Evolutionary conservation across 2,329 filamentous ascomycete species (phyloP).

Genomic region (Pyricularia pennisetigena): DNA sequence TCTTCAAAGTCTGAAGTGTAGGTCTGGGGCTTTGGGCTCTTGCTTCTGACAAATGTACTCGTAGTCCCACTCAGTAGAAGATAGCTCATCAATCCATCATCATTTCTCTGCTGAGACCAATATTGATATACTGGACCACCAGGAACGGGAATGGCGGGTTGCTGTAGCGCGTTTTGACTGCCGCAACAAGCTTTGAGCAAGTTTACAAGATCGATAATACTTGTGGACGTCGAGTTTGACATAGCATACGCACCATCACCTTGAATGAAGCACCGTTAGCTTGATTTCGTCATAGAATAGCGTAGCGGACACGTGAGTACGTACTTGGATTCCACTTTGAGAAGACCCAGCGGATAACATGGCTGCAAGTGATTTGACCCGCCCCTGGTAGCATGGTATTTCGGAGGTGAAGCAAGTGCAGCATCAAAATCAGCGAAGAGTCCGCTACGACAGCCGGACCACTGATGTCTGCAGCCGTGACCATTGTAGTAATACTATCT

Average conservation of each 20-base stretch:
- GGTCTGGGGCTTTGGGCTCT: not conserved
- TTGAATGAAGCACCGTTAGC: constrained; percentile 18
- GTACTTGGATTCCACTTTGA: constrained; percentile 74
- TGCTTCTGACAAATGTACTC: not conserved
- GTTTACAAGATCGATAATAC: constrained; percentile 55
- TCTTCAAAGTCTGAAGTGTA: constrained; percentile 5
- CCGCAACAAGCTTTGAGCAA: constrained; percentile 64
- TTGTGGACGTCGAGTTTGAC: constrained; percentile 52
- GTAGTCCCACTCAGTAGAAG: constrained; percentile 31
- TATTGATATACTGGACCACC: constrained; percentile 38
- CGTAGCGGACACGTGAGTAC: constrained; percentile 13
- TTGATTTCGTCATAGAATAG: not conserved
- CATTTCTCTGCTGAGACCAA: constrained; percentile 32
- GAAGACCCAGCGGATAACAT: constrained; percentile 73
- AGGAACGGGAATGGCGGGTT: constrained; percentile 24
- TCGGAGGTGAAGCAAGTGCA: constrained; percentile 54
- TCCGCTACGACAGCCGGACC: constrained; percentile 75
- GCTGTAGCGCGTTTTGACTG: constrained; percentile 20
- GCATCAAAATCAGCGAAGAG: constrained; percentile 65
- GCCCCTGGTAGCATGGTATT: constrained; percentile 59
- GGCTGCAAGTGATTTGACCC: constrained; percentile 56
- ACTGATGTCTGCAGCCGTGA: constrained; percentile 69
- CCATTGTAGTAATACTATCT: constrained; percentile 61
- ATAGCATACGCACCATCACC: constrained; percentile 60
- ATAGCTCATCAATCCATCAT: constrained; percentile 38